phyloP scores from a whole-genome alignment of 805 yeast genomes.

The Clavispora santaluciae region DNA sequence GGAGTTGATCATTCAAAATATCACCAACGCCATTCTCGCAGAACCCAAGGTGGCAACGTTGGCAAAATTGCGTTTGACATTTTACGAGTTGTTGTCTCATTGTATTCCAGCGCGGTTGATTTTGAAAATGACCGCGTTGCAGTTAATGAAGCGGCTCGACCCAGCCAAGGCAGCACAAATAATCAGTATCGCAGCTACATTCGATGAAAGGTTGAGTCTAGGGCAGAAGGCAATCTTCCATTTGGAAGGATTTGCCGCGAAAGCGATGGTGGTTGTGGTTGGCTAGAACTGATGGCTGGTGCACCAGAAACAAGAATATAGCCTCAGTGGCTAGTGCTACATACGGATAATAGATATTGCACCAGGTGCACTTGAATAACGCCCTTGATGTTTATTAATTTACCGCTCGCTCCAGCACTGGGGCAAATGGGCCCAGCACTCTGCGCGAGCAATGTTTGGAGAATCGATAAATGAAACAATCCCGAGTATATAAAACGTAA shows the following conservation, averaged over 20 bases:
- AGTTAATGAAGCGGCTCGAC: conserved; percentile 31
- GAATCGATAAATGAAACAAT: too few relatives aligned
- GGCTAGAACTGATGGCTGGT: too few relatives aligned
- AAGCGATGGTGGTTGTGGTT: conserved; percentile 59
- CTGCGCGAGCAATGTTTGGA: too few relatives aligned
- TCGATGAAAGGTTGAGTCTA: conserved; percentile 80
- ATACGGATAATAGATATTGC: too few relatives aligned
- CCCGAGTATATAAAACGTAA: too few relatives aligned
- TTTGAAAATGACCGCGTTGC: conserved; percentile 52
- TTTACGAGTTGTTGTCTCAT: conserved; percentile 85
- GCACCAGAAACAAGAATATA: too few relatives aligned
- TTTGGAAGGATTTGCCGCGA: conserved; percentile 89
- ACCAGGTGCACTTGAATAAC: too few relatives aligned
- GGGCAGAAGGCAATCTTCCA: conserved; percentile 92
- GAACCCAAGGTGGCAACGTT: conserved; percentile 61
- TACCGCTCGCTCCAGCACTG: too few relatives aligned
- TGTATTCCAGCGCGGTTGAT: conserved; percentile 89
- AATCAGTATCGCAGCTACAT: conserved; percentile 56
- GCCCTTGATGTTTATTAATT: too few relatives aligned
- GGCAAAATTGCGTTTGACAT: conserved; percentile 57
- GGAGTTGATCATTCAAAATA: conserved; percentile 69
- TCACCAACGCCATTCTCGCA: conserved; percentile 55
- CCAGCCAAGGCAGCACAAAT: conserved; percentile 38
- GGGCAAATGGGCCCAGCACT: too few relatives aligned
- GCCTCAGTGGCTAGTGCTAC: too few relatives aligned